Base-by-base conservation (phyloP, 805 yeast species). In the Cyberlindnera saturnus region DNA sequence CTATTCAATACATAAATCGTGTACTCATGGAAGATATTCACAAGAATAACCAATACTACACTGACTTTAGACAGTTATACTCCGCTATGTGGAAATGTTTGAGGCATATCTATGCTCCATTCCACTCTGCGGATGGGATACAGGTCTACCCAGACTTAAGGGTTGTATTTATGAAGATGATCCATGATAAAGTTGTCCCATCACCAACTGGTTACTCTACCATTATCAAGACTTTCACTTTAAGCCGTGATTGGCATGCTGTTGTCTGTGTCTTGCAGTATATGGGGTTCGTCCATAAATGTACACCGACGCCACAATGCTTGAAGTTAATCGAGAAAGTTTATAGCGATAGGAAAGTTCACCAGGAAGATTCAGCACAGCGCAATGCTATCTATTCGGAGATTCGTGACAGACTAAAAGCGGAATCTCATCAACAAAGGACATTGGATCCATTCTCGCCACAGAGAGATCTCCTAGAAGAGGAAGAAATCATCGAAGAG, bases 1-100 rank as follows among this genome's bases (percentile, higher is more conserved):
- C 69, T 4, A 55, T 67, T 11, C 44, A 50, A 14, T 59, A 65
- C 23, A 62, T 71, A 34, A 65, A 71, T 39, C 45, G 41, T 5
- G 34, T 66, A 0, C 36, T 65, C 10, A 20, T 47, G 5, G 49
- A 54, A n/a, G 52, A 52, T 34, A 36, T 48, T 5, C 53, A 50
- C 29, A 42, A 41, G n/a, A 31, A 45, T 6, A 46, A 50, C 29
- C 20, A 31, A 1, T 17, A 32, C 1, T 49, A 42, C 19, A 26
- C 32, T 3, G 45, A n/a, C 8, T 44, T 38, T 8, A 46, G 49
- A 13, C 46, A 52, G 2, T 42, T 65, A 5, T 67, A 65, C 47
- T 45, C 57, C 2, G 56, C 57, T 15, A 56, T 67, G 14, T 67
- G 69, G 69, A 52, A 45, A 23, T 44, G 49, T 2, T 47, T 63